phyloP scores from a whole-genome alignment of 2,329 filamentous ascomycete genomes.

The Fusarium papillatum region DNA sequence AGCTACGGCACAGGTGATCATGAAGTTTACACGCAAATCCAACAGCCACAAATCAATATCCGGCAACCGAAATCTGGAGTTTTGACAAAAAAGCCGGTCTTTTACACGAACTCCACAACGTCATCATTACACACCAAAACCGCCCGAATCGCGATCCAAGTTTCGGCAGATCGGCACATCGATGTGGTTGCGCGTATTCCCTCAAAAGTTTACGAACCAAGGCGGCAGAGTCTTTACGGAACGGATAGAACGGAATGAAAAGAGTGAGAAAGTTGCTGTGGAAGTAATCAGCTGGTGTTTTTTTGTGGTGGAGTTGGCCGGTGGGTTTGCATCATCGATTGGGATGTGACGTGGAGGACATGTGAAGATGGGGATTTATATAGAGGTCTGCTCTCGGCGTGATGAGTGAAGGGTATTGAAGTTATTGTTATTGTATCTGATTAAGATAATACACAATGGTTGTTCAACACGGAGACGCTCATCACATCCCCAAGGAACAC shows the following conservation, averaged over 20 bases:
- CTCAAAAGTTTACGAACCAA: slow-evolving; percentile 10
- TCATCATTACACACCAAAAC: slow-evolving; percentile 26
- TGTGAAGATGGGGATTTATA: not conserved
- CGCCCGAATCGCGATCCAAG: not conserved
- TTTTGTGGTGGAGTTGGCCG: slow-evolving; percentile 13
- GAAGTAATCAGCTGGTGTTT: not conserved
- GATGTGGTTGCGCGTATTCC: not conserved
- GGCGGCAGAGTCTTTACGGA: not conserved
- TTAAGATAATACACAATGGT: slow-evolving; percentile 54
- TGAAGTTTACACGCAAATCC: not conserved
- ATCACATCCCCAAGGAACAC: slow-evolving; percentile 64
- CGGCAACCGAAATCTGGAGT: not conserved
- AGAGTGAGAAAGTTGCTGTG: not conserved
- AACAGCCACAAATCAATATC: slow-evolving; percentile 7
- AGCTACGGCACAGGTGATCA: not conserved
- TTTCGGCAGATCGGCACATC: slow-evolving; percentile 35
- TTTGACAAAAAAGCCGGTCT: slow-evolving; percentile 10
- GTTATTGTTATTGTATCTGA: not conserved
- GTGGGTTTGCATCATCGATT: slow-evolving; percentile 43
- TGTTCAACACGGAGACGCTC: slow-evolving; percentile 63
- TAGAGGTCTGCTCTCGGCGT: not conserved
- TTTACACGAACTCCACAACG: slow-evolving; percentile 16
- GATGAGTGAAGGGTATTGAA: not conserved
- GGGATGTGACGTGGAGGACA: slow-evolving; percentile 22
- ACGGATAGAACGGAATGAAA: slow-evolving; percentile 24